phyloP scores from a whole-genome alignment of 176 grass and related monocot species.

The Urochloa ruziziensis region DNA sequence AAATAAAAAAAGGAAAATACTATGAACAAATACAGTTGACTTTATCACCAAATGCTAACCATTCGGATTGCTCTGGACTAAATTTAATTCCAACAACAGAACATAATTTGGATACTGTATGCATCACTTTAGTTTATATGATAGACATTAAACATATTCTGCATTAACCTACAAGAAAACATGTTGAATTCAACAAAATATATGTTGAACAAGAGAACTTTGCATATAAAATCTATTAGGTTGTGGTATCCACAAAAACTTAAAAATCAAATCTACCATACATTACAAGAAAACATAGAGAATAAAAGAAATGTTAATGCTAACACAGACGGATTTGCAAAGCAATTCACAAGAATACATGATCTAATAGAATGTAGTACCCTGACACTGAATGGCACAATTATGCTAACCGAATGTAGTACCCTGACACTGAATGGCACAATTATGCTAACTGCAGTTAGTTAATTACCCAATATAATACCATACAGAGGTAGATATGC shows the following conservation, averaged over 20 bases:
- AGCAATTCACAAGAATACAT: background rate
- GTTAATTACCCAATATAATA: background rate
- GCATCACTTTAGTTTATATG: background rate
- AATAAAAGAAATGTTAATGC: background rate
- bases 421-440: background rate
- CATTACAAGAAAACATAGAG: background rate
- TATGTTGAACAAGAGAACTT: background rate
- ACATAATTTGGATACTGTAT: background rate
- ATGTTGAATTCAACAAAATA: background rate
- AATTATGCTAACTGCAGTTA: background rate
- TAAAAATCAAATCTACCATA: background rate
- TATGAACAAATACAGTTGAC: conserved; percentile 18
- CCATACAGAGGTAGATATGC: background rate
- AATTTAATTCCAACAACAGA: background rate
- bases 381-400: background rate
- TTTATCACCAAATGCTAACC: conserved; percentile 1
- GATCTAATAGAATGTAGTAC: background rate
- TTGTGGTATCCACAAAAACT: background rate
- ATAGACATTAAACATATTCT: background rate
- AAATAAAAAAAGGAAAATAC: conserved; percentile 8
- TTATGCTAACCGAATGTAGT: background rate
- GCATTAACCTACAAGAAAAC: background rate
- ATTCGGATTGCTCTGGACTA: background rate
- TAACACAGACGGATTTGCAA: background rate
- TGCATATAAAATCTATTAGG: background rate